Base-by-base conservation (phyloP, 1,139 yeast genomes). In the Nakaseomyces bracarensis region DNA sequence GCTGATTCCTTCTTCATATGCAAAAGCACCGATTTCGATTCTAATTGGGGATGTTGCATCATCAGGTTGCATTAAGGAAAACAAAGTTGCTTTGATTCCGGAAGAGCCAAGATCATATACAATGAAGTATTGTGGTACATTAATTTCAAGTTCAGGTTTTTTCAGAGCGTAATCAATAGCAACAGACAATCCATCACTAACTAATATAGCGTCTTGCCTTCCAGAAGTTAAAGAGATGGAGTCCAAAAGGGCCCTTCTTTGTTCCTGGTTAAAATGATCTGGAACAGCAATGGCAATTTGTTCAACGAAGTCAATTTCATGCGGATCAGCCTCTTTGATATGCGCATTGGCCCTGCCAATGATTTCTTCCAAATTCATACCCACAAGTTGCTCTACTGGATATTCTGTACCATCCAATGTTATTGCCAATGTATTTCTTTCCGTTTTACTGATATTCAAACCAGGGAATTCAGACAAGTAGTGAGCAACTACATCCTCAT, bases 51-150 rank as follows among this genome's bases (percentile, higher is more conserved):
- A 51, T 4, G 68, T 61, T 7, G 57, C 65, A 47, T 71, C 71
- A n/a, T 54, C 54, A 8, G 64, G 64, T 25, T 75, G 74, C 29
- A 67, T 65, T 48, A 79, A 68, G 1, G 91, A 78, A 43, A 89
- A 78, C 25, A 91, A 66, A 0, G 97, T 82, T 3, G 96, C 95
- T 44, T 80, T 77, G 0, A 95, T 83, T 0, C 94, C 79, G 1
- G 95, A 95, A 2, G 96, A 93, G 40, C 99, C 99, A 74, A 83
- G 75, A 60, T 91, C 98, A 61, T 80, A 86, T 25, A 93, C 73
- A 42, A 87, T 61, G 55, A 83, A 85, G 55, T 80, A 75, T 52
- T 79, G 77, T 41, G 70, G 67, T 11, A 61, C 61, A 3, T 68
- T 70, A 27, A 70, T 64, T 14, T 69, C 70, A 42, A 64, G 58